Evolutionary conservation across 768 basidiomycete genomes (phyloP).

Genomic region (Suillus paluster): DNA sequence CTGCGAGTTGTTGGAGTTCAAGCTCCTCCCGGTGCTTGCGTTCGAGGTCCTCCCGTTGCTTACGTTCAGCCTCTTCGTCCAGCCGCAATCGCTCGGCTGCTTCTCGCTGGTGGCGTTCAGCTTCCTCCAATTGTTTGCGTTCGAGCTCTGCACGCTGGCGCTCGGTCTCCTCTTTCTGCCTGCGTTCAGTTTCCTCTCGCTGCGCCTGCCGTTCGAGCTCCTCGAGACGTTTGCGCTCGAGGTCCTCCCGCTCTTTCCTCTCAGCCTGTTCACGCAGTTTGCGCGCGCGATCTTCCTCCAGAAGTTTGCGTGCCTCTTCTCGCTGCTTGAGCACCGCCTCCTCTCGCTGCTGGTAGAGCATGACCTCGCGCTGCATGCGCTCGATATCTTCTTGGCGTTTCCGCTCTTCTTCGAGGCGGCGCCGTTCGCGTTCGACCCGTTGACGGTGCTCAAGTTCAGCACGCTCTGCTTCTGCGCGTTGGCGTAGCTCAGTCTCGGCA

Average conservation of each 20-base stretch:
- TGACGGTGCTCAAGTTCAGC: constrained; percentile 1
- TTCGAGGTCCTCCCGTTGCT: background rate
- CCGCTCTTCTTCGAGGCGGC: constrained; percentile 5
- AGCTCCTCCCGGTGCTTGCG: background rate
- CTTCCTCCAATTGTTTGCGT: constrained; percentile 13
- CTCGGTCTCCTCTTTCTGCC: constrained; percentile 17
- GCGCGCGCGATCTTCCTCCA: constrained; percentile 4
- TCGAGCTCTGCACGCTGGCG: constrained; percentile 26
- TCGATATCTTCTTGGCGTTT: constrained; percentile 47
- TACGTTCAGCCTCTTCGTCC: constrained; percentile 6
- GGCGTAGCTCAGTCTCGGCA: background rate
- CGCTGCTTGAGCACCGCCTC: constrained; percentile 12
- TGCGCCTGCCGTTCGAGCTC: constrained; percentile 1
- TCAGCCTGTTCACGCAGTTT: constrained; percentile 6
- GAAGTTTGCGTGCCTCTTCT: constrained; percentile 11
- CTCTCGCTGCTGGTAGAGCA: constrained; percentile 11
- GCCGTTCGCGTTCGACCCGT: constrained; percentile 3
- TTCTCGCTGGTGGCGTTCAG: constrained; percentile 12
- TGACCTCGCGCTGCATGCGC: constrained; percentile 49
- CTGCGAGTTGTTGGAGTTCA: background rate
- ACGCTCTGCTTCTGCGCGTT: background rate
- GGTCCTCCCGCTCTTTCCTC: constrained; percentile 14
- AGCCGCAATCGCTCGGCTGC: constrained; percentile 10
- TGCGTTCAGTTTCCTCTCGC: constrained; percentile 11
- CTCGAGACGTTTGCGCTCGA: constrained; percentile 11